Evolutionary conservation across 176 grass and related monocot species (phyloP), one percentile per base, ranked within the genome.

Genomic region (Musa schizocarpa): DNA sequence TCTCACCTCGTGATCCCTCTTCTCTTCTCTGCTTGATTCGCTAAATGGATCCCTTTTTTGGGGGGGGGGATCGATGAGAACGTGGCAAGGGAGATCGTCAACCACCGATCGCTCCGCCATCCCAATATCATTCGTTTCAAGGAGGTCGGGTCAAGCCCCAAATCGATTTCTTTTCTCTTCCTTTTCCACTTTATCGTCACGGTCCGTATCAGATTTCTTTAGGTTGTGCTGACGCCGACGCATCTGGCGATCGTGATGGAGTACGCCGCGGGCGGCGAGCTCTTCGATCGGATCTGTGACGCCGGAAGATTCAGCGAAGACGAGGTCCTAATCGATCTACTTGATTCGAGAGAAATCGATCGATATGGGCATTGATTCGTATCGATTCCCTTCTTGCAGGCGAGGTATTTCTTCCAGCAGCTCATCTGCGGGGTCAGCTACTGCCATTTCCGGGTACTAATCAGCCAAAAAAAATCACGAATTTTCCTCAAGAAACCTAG

Each of bases 221-320:
- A 87, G 85, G 85, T 96, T 21, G 93, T 92, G 24, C 69, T 96
- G 19, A 96, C 93, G 50, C 81, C 85, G 58, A 90, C 83, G 55
- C 93, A 96, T 79, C 87, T 96, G 13, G 93, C 83, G 6, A 96
- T 92, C 77, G 93, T 92, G 11, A 96, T 92, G 93, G 93, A 96
- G 83, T 96, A 88, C 80, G 93, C 93, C 4, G 93, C 87, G 1
- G 93, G 93, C 68, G 93, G 93, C 12, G 93, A 96, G 85, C 93
- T 96, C 11, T 96, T 96, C 84, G 93, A 96, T 74, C 83, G 93
- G 20, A 96, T 96, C 82, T 92, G 89, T 82, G 93, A 96, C 13
- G 93, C 93, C 0, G 93, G 81, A 0, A 3, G 93, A 16, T 96
- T 96, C 78, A 85, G 87, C 70, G 93, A 96, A 81, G 89, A 92